phyloP scores from a whole-genome alignment of 192 early-diverging fungal species.

The Linnemannia schmuckeri region DNA sequence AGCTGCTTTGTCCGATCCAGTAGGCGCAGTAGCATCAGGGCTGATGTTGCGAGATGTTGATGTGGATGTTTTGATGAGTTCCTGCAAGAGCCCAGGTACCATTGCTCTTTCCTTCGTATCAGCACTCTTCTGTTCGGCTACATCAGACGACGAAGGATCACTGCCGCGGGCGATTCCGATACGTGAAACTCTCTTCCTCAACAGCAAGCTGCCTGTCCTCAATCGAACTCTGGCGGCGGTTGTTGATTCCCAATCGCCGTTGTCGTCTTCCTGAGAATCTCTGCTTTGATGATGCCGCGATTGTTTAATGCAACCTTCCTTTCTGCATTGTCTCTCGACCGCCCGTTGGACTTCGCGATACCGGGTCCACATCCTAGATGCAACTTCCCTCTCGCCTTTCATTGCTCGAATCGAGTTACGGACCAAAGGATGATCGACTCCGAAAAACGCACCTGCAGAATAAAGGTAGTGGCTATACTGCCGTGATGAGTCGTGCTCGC shows the following conservation, averaged over 20 bases:
- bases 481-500: background rate
- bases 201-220: background rate
- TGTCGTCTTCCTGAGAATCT: background rate
- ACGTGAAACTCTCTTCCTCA: conserved; percentile 1
- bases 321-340: conserved; percentile 2
- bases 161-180: conserved; percentile 1
- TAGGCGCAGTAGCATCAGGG: background rate
- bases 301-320: background rate
- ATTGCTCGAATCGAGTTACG: conserved; percentile 6
- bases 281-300: background rate
- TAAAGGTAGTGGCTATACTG: background rate
- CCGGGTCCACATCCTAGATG: conserved; percentile 21
- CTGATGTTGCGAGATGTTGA: background rate
- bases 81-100: background rate
- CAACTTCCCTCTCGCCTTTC: conserved; percentile 7
- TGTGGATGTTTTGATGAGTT: background rate
- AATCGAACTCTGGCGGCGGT: conserved; percentile 4
- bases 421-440: background rate
- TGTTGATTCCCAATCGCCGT: background rate
- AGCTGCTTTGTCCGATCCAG: background rate
- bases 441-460: conserved; percentile 13
- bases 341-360: conserved; percentile 9
- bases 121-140: background rate
- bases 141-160: background rate
- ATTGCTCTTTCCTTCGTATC: background rate